Conservation (phyloP, 257 asterid genomes). For the Capsicum pubescens region DNA sequence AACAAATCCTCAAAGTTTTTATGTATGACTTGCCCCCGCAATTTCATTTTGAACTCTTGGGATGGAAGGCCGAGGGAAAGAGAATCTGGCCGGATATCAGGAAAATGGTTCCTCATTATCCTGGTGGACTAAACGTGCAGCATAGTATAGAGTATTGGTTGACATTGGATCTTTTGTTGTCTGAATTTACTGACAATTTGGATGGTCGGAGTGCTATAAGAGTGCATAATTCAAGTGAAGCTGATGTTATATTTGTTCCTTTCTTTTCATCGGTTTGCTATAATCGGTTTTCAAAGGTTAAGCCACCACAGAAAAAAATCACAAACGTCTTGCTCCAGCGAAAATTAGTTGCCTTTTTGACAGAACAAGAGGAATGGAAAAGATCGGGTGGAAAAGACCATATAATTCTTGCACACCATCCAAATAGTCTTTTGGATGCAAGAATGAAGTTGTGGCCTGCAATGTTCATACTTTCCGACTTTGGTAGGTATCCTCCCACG, state of each 20-base stretch:
- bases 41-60: conserved; percentile 74
- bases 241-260: conserved; percentile 90
- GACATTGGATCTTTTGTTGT: conserved; percentile 74
- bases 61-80: conserved; percentile 59
- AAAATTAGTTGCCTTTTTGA: conserved; percentile 70
- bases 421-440: conserved; percentile 83
- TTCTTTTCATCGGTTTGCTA: conserved; percentile 84
- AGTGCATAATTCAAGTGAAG: conserved; percentile 77
- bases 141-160: conserved; percentile 97
- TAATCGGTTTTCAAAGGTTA: conserved; percentile 68
- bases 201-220: conserved; percentile 60
- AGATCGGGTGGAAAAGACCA: conserved; percentile 83
- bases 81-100: conserved; percentile 82
- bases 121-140: conserved; percentile 93
- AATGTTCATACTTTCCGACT: conserved; percentile 75
- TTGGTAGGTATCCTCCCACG: conserved; percentile 90
- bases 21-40: conserved; percentile 92
- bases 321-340: conserved; percentile 62
- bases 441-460: conserved; percentile 94
- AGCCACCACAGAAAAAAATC: conserved; percentile 52
- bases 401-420: conserved; percentile 89
- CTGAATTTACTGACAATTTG: conserved; percentile 52
- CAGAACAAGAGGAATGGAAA: conserved; percentile 74
- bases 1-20: conserved; percentile 65
- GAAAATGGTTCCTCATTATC: conserved; percentile 64